Evolutionary conservation across 768 basidiomycete species (phyloP), one percentile per base, ranked within the genome.

Genomic region (Mycena kentingensis): DNA sequence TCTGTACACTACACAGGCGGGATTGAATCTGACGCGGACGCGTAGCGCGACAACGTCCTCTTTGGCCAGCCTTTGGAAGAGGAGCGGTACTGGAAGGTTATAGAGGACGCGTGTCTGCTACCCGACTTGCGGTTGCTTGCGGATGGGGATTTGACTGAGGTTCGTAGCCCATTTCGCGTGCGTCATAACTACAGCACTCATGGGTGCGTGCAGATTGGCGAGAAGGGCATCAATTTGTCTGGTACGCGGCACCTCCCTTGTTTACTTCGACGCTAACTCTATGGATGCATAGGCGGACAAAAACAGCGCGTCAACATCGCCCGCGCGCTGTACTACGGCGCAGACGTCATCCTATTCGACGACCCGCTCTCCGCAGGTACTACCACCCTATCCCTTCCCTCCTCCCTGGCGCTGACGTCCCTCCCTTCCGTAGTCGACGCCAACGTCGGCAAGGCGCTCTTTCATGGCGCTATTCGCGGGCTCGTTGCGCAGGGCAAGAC

Each of bases 91-190:
- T 88, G 87, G 87, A 66, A 70, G 22, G 81, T 78, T 13, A 70
- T 89, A 15, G 75, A 80, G 54, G 73, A 81, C 37, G 73, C 85
- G 0, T 84, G 78, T 43, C 72, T 90, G 28, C 60, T 84, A 12
- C 75, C 82, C 3, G 88, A 90, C 66, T 64, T 89, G 11, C 77
- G 83, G 50, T 68, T 85, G 19, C 73, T 90, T 1, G 77, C 83
- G 1, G 82, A 87, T 63, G 87, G 87, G 13, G 88, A 90, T 63
- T 60, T 85, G 54, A 89, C 87, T 0, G 86, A 88, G 73, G 84
- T 85, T 54, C 36, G 73, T 49, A 13, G 4, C 6, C 28, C 18
- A 38, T 16, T 43, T 37, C n/a, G n/a, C 34, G 37, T 43, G 11
- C 24, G 4, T n/a, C 29, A 5, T 19, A 37, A 7, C 7, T 10